A percentile compares a stretch with the other conserved stretches of the same genome.
phyloP scores from a whole-genome alignment of 2,329 filamentous ascomycete species.

The Phaeosphaeriaceae sp. region DNA sequence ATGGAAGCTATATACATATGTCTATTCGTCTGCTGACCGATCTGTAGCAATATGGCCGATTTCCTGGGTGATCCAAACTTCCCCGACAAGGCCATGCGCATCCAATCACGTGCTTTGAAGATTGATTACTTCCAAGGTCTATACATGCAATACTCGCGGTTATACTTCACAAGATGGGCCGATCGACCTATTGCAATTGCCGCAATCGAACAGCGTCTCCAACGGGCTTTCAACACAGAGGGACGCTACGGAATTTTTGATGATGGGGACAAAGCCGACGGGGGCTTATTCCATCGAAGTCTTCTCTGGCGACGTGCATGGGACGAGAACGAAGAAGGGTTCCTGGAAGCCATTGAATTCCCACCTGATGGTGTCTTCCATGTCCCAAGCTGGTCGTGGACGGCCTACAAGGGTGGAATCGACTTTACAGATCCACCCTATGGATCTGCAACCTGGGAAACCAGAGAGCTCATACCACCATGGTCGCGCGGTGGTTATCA shows the following conservation, averaged over 20 bases:
- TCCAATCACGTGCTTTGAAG: conserved; percentile 12
- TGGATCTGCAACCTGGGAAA: conserved; percentile 5
- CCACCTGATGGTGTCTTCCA: not conserved
- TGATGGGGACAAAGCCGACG: conserved; percentile 23
- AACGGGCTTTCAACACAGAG: not conserved
- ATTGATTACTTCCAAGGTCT: conserved; percentile 24
- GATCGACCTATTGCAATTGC: conserved; percentile 43
- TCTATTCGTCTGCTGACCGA: not conserved
- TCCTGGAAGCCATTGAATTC: conserved; percentile 7
- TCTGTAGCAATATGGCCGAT: conserved; percentile 15
- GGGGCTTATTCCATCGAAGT: conserved; percentile 30
- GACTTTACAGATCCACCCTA: conserved; percentile 15
- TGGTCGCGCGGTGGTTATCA: conserved; percentile 3
- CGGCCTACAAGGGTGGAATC: conserved; percentile 23
- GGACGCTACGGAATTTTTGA: conserved; percentile 39
- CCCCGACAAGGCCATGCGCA: conserved; percentile 11
- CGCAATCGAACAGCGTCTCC: conserved; percentile 11
- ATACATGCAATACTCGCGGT: conserved; percentile 39
- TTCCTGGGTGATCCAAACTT: conserved; percentile 42
- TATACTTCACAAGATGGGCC: conserved; percentile 15
- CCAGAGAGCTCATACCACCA: conserved; percentile 4
- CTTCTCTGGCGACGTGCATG: conserved; percentile 38
- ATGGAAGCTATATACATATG: not conserved
- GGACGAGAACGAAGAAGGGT: not conserved
- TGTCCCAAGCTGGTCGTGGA: conserved; percentile 24